Evolutionary conservation across 2,329 filamentous ascomycete species (phyloP), one percentile per base, ranked within the genome.

Genomic region (Colletotrichum trifolii): DNA sequence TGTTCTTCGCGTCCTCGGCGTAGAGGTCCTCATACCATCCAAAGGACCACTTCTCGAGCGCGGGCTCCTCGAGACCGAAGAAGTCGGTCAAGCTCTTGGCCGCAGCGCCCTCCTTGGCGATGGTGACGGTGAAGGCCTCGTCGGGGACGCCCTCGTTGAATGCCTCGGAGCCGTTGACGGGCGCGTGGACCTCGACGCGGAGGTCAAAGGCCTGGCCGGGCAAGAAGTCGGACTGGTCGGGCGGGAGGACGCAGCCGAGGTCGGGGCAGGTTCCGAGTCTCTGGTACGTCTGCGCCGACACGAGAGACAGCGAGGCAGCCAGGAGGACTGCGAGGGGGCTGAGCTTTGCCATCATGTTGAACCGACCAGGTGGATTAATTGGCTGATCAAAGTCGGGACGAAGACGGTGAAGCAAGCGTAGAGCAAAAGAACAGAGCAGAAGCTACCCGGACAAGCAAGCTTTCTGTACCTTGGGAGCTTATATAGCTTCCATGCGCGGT

Each of bases 11-110:
- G 71, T 94, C 92, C 73, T 89, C 81, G 35, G 92, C 92, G 74
- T 93, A 96, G 34, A 93, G 85, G 72, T 96, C 91, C 81, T 95
- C 93, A 73, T 87, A 95, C 91, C 91, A 96, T n/a, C 84, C 84
- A 74, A 96, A 96, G 69, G 89, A 86, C 93, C 93, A 96, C 68
- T 83, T 89, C 82, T 96, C 93, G 13, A 96, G 79, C 74, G 87
- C 78, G 17, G 92, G 90, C 75, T 95, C 91, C 75, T 95, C 91
- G 40, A 91, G 73, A n/a, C 83, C 82, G 79, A 96, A 95, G 79
- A 87, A 94, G 45, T 87, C 79, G 13, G 88, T 81, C 45, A 89
- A 87, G 61, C 83, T 79, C 73, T 86, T 78, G 34, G 85, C 74
- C 64, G 79, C 74, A 54, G 77, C 78, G 47, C 85, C 87, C 60